A percentile compares a stretch with the other conserved stretches of the same genome.
These are phyloP conservation scores for Glomus cerebriforme DNA, from an alignment of 192 early-diverging fungal genomes.

Conservation along the genomic window DNA sequence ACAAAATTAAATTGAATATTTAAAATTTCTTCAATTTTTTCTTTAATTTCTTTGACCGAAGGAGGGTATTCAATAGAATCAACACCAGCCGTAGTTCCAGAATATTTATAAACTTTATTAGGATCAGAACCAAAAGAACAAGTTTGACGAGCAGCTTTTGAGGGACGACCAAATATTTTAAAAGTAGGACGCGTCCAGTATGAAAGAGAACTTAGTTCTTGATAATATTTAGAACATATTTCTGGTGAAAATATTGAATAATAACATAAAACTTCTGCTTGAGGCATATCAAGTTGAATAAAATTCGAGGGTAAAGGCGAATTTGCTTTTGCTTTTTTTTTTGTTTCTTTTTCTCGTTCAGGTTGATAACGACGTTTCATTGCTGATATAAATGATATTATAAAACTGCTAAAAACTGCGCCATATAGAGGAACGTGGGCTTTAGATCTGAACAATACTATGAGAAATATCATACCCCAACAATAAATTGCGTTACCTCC, in stretches of 20 bases:
- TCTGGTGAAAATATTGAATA: not conserved
- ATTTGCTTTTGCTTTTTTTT: not conserved
- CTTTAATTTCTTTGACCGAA: not conserved
- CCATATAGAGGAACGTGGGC: no score
- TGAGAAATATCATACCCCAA: not conserved
- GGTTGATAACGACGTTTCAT: not conserved
- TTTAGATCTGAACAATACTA: no score
- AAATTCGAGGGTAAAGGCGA: not conserved
- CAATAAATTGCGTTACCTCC: not conserved
- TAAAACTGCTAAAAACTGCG: no score
- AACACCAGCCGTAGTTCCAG: not conserved
- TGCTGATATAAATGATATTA: no score
- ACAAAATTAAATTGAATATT: conserved; percentile 24
- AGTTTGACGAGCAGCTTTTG: conserved; percentile 5
- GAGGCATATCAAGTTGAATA: conserved; percentile 6
- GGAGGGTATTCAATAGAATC: conserved; percentile 24
- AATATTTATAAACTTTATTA: conserved; percentile 24
- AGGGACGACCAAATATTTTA: conserved; percentile 25
- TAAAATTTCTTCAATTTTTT: conserved; percentile 24
- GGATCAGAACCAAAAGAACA: conserved; percentile 22
- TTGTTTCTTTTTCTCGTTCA: not conserved
- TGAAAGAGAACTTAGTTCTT: conserved; percentile 4
- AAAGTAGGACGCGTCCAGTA: conserved; percentile 27
- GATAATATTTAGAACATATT: not conserved
- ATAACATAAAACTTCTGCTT: conserved; percentile 23